Base-by-base conservation (phyloP, 768 basidiomycete species). In the Chlorophyllum brunneum region DNA sequence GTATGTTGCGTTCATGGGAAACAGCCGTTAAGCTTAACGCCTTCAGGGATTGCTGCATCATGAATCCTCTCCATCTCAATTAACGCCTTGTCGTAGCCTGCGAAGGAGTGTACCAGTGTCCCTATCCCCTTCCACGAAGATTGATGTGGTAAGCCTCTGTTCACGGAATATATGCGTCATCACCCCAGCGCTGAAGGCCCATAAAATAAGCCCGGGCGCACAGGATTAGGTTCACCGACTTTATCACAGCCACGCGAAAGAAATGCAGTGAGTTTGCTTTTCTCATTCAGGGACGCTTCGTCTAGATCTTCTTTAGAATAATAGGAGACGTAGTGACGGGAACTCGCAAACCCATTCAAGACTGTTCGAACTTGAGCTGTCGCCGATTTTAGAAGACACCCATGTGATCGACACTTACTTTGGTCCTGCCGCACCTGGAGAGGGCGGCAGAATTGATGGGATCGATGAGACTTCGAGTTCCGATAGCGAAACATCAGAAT, bases 311-410 rank as follows among this genome's bases (percentile, higher is more conserved):
- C 26, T 26, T 30, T 50, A 56, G 48, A 45, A 57, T 31, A 57
- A 58, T 24, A 29, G 49, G 23, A 54, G 48, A 54, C 40, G 48
- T 10, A 51, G 39, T 30, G 38, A 39, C 38, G 51, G 39, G 33
- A 56, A 23, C 27, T 4, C 31, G 15, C 58, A 29, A 59, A 54
- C 43, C 46, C 52, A 38, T 16, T 60, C 62, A n/a, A 63, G 56
- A 34, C 54, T 56, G 23, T 68, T 71, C 48, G 69, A 67, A 53
- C 55, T 63, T 13, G 68, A 66, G 43, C 48, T 72, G 29, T 72
- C 71, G 7, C 70, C 71, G 20, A 70, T 71, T 51, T 57, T 71
- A 13, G 71, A 72, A 57, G 68, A 71, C 42, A 51, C 59, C n/a
- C 58, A 61, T 37, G 59, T 58, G 16, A 63, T 64, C 42, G 47